phyloP scores from a whole-genome alignment of 495 filamentous ascomycete species.

The Xylaria bambusicola region DNA sequence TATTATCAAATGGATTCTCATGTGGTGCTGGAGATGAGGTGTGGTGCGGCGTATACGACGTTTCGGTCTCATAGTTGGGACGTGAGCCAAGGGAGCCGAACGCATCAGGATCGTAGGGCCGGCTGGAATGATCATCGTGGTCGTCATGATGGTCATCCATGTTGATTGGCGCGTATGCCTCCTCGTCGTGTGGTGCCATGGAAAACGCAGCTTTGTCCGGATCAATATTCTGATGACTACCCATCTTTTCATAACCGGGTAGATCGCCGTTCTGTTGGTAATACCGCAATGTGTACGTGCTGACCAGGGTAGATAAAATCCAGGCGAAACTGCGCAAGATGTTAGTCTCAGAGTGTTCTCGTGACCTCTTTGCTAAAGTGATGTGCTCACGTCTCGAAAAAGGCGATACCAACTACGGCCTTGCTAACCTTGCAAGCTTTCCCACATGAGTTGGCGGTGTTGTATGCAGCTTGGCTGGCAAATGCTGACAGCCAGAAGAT shows the following conservation, averaged over 20 bases:
- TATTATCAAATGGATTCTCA: conserved; percentile 47
- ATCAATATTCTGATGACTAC: conserved; percentile 56
- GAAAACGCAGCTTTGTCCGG: conserved; percentile 62
- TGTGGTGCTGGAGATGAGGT: conserved; percentile 34
- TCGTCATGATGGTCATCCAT: conserved; percentile 45
- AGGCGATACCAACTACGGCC: conserved; percentile 73
- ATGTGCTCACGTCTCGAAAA: conserved; percentile 74
- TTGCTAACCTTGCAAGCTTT: conserved; percentile 71
- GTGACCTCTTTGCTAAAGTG: conserved; percentile 1
- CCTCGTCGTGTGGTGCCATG: conserved; percentile 57
- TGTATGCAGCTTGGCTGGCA: conserved; percentile 70
- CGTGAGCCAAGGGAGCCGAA: conserved; percentile 32
- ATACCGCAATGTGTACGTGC: conserved; percentile 75
- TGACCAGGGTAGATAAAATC: conserved; percentile 68
- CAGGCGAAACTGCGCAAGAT: conserved; percentile 66
- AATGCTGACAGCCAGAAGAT: conserved; percentile 87
- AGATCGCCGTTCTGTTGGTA: conserved; percentile 76
- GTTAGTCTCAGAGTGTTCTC: conserved; percentile 7
- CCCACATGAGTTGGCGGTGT: conserved; percentile 50
- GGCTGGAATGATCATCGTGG: conserved; percentile 27
- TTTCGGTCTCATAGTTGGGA: conserved; percentile 30
- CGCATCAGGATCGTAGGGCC: conserved; percentile 36
- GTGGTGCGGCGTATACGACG: conserved; percentile 31
- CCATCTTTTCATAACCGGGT: conserved; percentile 63
- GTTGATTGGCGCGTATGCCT: conserved; percentile 50